These are phyloP conservation scores for Falciphora oryzae DNA, from an alignment of 2,329 filamentous ascomycete species.

Conservation along the genomic window DNA sequence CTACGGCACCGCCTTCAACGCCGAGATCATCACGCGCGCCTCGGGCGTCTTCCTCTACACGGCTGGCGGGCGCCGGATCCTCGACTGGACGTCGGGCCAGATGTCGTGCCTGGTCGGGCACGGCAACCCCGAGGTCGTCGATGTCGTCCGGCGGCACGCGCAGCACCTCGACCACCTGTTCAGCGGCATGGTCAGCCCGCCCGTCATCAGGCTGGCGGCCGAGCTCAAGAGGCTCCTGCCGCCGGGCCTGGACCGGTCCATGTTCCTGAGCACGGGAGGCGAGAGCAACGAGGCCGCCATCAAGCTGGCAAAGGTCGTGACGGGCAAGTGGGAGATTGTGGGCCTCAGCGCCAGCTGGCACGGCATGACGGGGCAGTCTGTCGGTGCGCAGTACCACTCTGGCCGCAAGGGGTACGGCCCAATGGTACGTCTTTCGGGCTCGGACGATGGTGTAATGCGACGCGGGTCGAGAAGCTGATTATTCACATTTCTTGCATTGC, in stretches of 20 bases:
- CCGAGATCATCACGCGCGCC: conserved; percentile 35
- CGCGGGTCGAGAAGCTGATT: background rate
- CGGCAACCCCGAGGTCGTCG: conserved; percentile 50
- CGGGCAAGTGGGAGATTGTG: conserved; percentile 59
- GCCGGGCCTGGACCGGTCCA: conserved; percentile 41
- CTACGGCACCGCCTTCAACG: conserved; percentile 5
- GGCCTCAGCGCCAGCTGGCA: conserved; percentile 54
- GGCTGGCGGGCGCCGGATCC: conserved; percentile 34
- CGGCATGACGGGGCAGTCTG: conserved; percentile 50
- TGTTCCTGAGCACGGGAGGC: conserved; percentile 51
- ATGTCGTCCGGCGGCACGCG: conserved; percentile 40
- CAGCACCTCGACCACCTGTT: conserved; percentile 50
- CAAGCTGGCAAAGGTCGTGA: conserved; percentile 56
- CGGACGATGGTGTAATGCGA: too few relatives aligned
- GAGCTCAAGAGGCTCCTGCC: conserved; percentile 42
- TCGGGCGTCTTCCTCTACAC: conserved; percentile 41
- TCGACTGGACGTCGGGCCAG: conserved; percentile 56
- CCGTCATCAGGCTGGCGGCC: conserved; percentile 47
- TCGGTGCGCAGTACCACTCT: conserved; percentile 46
- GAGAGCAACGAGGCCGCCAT: conserved; percentile 56
- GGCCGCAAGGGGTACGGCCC: conserved; percentile 41
- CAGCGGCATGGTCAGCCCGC: conserved; percentile 49
- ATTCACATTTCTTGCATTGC: conserved; percentile 6
- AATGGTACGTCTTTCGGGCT: conserved; percentile 11
- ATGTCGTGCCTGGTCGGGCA: conserved; percentile 55